These are phyloP conservation scores for Arachis stenosperma DNA, from an alignment of 306 rosid species.

Conservation along the genomic window DNA sequence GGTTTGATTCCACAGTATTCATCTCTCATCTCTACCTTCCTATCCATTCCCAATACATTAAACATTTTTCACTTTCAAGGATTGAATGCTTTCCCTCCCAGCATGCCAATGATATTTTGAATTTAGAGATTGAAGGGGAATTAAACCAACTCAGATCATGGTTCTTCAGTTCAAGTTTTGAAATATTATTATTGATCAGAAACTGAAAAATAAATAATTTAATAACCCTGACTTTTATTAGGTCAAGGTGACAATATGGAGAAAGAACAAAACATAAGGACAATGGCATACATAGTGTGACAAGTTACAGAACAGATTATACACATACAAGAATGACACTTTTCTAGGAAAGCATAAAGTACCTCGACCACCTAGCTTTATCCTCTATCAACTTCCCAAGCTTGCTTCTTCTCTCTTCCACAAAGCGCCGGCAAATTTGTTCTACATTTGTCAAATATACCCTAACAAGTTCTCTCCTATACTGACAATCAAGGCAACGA, in stretches of 20 bases:
- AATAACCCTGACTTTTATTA: conserved; percentile 26
- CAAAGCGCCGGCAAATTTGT: conserved; percentile 96
- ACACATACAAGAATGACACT: conserved; percentile 9
- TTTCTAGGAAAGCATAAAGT: conserved; percentile 39
- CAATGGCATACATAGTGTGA: conserved; percentile 20
- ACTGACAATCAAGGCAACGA: conserved; percentile 97
- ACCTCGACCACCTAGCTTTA: conserved; percentile 99
- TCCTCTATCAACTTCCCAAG: conserved; percentile 91
- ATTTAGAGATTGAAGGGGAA: conserved; percentile 27
- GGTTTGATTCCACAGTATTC: conserved; percentile 13
- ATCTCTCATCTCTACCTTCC: conserved; percentile 22
- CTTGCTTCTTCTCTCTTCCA: conserved; percentile 94
- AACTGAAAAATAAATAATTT: conserved; percentile 8
- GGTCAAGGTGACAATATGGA: conserved; percentile 19
- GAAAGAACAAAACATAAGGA: conserved; percentile 2
- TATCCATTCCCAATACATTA: no score
- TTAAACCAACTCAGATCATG: conserved; percentile 13
- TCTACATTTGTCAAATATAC: conserved; percentile 97
- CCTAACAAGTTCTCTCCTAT: conserved; percentile 99
- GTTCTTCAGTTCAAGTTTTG: background rate
- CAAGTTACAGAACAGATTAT: background rate
- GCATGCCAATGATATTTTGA: conserved; percentile 11
- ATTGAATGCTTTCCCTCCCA: background rate
- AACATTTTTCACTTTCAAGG: no score
- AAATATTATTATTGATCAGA: conserved; percentile 7